Evolutionary conservation across 345 rosid species (phyloP), one percentile per base, ranked within the genome.

Genomic region (Rubroshorea leprosula): DNA sequence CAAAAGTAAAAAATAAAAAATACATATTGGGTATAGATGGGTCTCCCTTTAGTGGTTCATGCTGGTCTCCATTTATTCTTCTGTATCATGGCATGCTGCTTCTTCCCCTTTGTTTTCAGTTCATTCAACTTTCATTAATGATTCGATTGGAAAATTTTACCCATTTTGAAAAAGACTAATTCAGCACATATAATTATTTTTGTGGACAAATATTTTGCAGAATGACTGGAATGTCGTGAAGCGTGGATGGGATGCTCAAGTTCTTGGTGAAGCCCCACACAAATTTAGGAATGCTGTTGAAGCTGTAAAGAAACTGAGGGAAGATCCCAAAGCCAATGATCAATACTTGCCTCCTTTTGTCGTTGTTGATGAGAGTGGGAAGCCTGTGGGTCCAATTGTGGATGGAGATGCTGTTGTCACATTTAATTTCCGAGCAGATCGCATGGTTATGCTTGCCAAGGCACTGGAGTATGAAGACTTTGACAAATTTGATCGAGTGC

Each of bases 181-280:
- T n/a, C n/a, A n/a, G n/a, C 41, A 49, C 49, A 31, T 15, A 60
- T 22, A 13, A 7, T 44, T 16, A 44, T 15, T 2, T 18, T 31
- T 23, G 46, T 50, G 39, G 58, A 22, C 52, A 47, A 29, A 26
- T 23, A 0, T 11, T 39, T 20, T 48, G 58, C 78, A 93, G 99
- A 93, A 93, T 65, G 99, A 93, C 61, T 93, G 99, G 99, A 58
- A 62, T 53, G 97, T 93, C 54, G 87, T 89, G 17, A 93, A 93
- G 61, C 74, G 97, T 58, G 99, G 99, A 49, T 93, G 99, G 99
- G 96, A 93, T 72, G 99, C 99, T 60, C 99, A 93, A 64, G 96
- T 93, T 74, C 96, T 93, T 26, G 99, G 98, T 18, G 96, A 89
- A 82, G 97, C 99, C 55, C 99, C 94, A 2, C 54, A 89, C 79